These are phyloP conservation scores for Lycium ferocissimum DNA, from an alignment of 257 asterid species.

Conservation along the genomic window DNA sequence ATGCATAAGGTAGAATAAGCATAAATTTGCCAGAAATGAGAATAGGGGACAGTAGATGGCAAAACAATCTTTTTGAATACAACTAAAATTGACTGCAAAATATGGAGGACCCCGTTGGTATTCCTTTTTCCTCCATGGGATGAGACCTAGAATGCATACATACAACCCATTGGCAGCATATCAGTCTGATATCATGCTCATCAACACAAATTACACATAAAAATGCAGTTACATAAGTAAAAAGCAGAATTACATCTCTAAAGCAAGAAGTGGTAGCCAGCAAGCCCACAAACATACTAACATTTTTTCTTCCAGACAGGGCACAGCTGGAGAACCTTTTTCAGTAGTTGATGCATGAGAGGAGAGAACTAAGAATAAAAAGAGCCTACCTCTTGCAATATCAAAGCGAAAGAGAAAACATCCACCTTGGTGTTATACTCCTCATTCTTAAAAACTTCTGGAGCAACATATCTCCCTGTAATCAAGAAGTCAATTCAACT, in stretches of 20 bases:
- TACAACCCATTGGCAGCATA: not conserved
- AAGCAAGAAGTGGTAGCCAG: constrained; percentile 1
- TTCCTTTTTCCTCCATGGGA: not conserved
- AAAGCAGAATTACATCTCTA: not conserved
- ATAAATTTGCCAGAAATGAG: constrained; percentile 13
- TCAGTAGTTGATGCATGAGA: not conserved
- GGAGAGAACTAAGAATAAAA: not conserved
- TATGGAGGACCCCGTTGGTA: not conserved
- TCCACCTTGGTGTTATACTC: constrained; percentile 96
- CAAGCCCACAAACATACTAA: not conserved
- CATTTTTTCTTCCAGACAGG: not conserved
- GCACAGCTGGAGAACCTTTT: not conserved
- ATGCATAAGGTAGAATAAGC: not conserved
- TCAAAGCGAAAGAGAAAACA: constrained; percentile 91
- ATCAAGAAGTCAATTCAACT: constrained; percentile 25
- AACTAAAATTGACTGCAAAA: not conserved
- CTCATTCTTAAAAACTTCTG: constrained; percentile 83
- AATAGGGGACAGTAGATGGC: constrained; percentile 9
- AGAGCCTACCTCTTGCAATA: constrained; percentile 82
- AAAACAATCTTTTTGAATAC: not conserved
- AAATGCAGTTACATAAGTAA: not conserved
- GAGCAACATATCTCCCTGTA: constrained; percentile 93
- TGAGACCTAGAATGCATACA: not conserved
- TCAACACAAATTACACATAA: not conserved
- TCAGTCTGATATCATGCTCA: not conserved